These are phyloP conservation scores for Isoetes taiwanensis DNA, from an alignment of 75 land plant species.

Conservation along the genomic window DNA sequence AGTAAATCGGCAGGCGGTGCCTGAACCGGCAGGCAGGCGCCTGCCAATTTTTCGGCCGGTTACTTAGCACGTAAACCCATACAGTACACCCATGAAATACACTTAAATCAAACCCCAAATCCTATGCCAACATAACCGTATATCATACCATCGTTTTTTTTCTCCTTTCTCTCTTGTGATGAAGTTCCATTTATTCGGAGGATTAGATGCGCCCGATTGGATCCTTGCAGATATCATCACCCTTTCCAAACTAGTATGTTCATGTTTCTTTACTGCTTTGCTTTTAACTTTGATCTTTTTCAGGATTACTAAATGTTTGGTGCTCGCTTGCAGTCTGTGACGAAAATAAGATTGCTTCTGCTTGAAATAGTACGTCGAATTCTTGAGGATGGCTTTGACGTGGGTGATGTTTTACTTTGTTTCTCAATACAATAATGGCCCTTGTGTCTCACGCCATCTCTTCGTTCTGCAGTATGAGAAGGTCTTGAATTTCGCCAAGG, in stretches of 20 bases:
- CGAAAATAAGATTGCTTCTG: constrained; percentile 12
- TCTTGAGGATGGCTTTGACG: constrained; percentile 23
- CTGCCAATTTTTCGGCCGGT: no score
- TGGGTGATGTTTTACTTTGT: constrained; percentile 4
- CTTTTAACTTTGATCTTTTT: background rate
- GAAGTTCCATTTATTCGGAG: constrained; percentile 25
- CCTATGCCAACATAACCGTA: no score
- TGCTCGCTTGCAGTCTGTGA: constrained; percentile 10
- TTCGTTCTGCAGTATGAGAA: constrained; percentile 21
- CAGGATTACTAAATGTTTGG: constrained; percentile 5
- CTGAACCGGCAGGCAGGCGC: no score
- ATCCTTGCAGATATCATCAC: constrained; percentile 20
- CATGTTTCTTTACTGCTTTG: background rate
- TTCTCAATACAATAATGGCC: background rate
- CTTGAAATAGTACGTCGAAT: constrained; percentile 17
- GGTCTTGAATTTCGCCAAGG: constrained; percentile 16
- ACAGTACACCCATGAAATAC: no score
- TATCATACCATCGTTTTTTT: no score
- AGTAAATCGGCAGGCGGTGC: no score
- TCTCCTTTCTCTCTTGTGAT: no score
- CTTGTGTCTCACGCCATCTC: background rate
- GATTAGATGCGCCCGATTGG: constrained; percentile 33
- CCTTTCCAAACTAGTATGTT: constrained; percentile 16
- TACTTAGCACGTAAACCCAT: no score
- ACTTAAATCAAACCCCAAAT: no score